phyloP scores from a whole-genome alignment of 805 yeast species.

The Cyberlindnera maclurae region DNA sequence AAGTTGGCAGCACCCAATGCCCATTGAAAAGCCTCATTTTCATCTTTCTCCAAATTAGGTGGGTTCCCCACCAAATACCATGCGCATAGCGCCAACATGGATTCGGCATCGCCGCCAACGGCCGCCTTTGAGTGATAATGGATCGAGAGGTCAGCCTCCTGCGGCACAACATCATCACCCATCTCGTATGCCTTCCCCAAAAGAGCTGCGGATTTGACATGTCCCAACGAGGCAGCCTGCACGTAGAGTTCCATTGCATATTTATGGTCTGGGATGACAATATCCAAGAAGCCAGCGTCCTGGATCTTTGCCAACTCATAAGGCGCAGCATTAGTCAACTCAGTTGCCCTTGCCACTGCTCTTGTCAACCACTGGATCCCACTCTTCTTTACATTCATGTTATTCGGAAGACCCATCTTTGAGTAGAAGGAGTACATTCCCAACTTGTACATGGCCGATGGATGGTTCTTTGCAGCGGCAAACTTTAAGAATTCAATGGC shows the following conservation, averaged over 20 bases:
- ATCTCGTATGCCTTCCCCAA: conserved; percentile 81
- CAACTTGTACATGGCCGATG: conserved; percentile 93
- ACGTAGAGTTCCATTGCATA: conserved; percentile 84
- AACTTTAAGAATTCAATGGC: conserved; percentile 75
- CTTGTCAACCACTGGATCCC: conserved; percentile 92
- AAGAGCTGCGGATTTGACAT: conserved; percentile 68
- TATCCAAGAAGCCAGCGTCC: conserved; percentile 77
- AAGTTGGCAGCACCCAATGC: conserved; percentile 77
- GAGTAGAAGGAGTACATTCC: conserved; percentile 84
- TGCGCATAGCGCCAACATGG: conserved; percentile 92
- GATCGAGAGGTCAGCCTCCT: conserved; percentile 75
- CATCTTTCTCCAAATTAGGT: conserved; percentile 72
- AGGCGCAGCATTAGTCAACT: conserved; percentile 87
- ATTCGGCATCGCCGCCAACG: conserved; percentile 73
- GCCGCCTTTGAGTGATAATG: conserved; percentile 94
- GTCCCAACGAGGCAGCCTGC: conserved; percentile 85
- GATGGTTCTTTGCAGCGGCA: conserved; percentile 88
- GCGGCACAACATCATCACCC: conserved; percentile 59
- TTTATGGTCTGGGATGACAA: conserved; percentile 72
- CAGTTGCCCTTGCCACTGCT: conserved; percentile 79
- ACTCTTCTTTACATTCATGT: conserved; percentile 62
- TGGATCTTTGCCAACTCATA: conserved; percentile 84
- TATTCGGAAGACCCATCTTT: conserved; percentile 71
- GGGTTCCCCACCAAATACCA: conserved; percentile 94
- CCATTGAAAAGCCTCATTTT: conserved; percentile 90